phyloP scores from a whole-genome alignment of 768 basidiomycete species.

The Auricularia sp. region DNA sequence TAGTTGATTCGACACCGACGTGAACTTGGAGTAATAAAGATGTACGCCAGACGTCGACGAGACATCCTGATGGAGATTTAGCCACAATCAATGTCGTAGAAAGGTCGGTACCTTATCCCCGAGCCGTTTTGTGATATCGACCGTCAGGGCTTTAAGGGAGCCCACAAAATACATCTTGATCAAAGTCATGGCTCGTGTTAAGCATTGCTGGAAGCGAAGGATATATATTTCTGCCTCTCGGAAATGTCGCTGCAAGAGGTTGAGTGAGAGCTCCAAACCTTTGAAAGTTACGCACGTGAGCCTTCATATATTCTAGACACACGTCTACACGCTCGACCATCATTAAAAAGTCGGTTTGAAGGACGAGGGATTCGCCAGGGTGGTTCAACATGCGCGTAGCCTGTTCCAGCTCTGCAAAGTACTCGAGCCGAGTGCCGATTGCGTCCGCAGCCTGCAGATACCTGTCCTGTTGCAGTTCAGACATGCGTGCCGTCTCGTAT shows the following conservation, averaged over 20 bases:
- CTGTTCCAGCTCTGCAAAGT: slow-evolving; percentile 89
- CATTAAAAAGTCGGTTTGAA: slow-evolving; percentile 83
- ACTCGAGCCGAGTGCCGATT: slow-evolving; percentile 71
- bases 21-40: slow-evolving; percentile 84
- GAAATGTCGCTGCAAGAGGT: slow-evolving; percentile 60
- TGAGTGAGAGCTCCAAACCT: background rate
- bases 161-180: slow-evolving; percentile 96
- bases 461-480: slow-evolving; percentile 43
- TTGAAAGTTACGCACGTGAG: slow-evolving; percentile 50
- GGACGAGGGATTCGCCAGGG: slow-evolving; percentile 84
- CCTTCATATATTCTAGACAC: slow-evolving; percentile 82
- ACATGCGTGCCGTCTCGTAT: background rate
- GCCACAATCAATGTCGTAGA: background rate
- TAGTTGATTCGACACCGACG: slow-evolving; percentile 56
- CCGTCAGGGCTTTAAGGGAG: slow-evolving; percentile 64
- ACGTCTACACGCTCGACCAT: slow-evolving; percentile 95
- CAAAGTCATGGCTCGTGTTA: slow-evolving; percentile 95
- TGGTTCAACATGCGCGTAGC: slow-evolving; percentile 91
- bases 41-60: slow-evolving; percentile 73
- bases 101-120: slow-evolving; percentile 50
- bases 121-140: slow-evolving; percentile 66
- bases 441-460: slow-evolving; percentile 73
- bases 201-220: slow-evolving; percentile 95
- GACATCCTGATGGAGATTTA: slow-evolving; percentile 41
- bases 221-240: slow-evolving; percentile 88